These are phyloP conservation scores for Solanum arcanum DNA, from an alignment of 257 asterid genomes.

Conservation along the genomic window DNA sequence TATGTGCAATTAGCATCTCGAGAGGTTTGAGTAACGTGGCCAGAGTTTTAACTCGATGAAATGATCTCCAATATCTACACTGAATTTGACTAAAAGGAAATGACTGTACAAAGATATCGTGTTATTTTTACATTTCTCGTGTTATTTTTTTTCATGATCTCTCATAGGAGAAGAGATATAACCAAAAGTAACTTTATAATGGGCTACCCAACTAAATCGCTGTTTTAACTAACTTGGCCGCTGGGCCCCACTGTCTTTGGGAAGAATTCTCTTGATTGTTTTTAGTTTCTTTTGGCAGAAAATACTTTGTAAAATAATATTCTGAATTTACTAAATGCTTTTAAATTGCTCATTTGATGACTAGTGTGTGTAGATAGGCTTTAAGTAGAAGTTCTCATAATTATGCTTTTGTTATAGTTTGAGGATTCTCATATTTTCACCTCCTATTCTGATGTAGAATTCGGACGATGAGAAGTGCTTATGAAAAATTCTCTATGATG, in stretches of 20 bases:
- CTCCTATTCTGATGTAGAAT: slow-evolving; percentile 24
- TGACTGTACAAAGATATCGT: not conserved
- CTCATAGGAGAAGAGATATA: not conserved
- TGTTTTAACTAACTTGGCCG: not conserved
- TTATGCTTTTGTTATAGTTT: not conserved
- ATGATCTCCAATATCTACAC: not conserved
- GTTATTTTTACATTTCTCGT: not conserved
- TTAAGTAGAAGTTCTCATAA: not conserved
- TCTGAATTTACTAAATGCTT: not conserved
- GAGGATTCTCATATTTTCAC: not conserved
- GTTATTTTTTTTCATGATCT: not conserved
- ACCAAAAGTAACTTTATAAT: not conserved
- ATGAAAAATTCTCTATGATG: slow-evolving; percentile 43
- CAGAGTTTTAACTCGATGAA: not conserved
- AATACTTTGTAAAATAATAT: not conserved
- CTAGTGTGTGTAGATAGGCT: not conserved
- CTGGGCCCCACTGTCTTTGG: not conserved
- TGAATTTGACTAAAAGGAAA: not conserved
- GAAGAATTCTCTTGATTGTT: not conserved
- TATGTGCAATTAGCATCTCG: not conserved
- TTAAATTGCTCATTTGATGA: not conserved
- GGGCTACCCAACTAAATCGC: not conserved
- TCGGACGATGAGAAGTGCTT: slow-evolving; percentile 23
- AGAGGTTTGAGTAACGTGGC: not conserved
- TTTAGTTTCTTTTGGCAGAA: not conserved